Evolutionary conservation across 2,329 filamentous ascomycete genomes (phyloP), one percentile per base, ranked within the genome.

Genomic region (Stenocarpella maydis): DNA sequence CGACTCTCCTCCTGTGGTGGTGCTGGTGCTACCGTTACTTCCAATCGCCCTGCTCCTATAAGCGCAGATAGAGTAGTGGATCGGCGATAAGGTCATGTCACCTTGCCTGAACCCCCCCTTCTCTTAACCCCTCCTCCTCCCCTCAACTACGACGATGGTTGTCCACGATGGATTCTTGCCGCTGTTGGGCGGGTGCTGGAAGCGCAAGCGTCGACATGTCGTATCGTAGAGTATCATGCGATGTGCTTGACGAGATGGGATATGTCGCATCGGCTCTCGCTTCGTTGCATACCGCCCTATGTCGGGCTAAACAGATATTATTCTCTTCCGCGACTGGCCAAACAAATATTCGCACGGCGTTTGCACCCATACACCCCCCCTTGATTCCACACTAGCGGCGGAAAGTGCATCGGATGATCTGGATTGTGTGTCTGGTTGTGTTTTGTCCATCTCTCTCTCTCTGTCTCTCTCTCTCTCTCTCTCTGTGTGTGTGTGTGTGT

Each of bases 71-170:
- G 14, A 63, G 28, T 26, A 49, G 58, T 49, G 37, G 58, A 49
- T 63, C 58, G 37, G 58, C 58, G 58, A 63, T 63, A 63, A 63
- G 58, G 58, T 24, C 41, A 49, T 63, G 54, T 58, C 54, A 41
- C 54, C 7, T 37, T 10, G 7, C 34, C 34, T 12, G 12, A n/a
- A n/a, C n/a, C n/a, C n/a, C n/a, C n/a, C n/a, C n/a, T n/a, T n/a
- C n/a, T n/a, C n/a, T n/a, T n/a, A n/a, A n/a, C 31, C 31, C 31
- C 15, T 19, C 28, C 15, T 28, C n/a, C 14, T 41, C 26, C n/a
- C 28, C 14, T 41, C 26, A 19, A 37, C 10, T 26, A 21, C 14
- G 14, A 21, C 34, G 19, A n/a, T 55, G 52, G n/a, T 9, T 43
- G 54, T 43, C 17, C 7, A 41, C 55, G 39, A 26, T 28, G 21